Percentiles rank a stretch among this genome's conserved stretches.
phyloP scores from a whole-genome alignment of 495 filamentous ascomycete genomes.

The Hyphodiscus hymeniophilus region DNA sequence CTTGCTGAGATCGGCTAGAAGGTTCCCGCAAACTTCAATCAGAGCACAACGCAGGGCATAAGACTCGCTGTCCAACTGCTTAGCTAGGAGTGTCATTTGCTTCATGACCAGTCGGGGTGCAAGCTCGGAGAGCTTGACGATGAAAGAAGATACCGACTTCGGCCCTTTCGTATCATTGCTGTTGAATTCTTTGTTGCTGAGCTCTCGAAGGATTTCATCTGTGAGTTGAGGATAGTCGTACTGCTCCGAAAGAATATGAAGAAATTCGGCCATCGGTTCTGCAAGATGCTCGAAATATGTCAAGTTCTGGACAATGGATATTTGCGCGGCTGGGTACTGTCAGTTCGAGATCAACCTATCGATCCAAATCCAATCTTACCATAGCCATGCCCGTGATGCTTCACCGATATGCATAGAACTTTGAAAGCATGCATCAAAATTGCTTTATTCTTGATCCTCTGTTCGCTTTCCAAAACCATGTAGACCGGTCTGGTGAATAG shows the following conservation, averaged over 20 bases:
- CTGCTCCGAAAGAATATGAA: constrained; percentile 92
- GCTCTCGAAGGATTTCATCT: constrained; percentile 87
- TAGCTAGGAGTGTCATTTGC: constrained; percentile 89
- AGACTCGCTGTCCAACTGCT: constrained; percentile 92
- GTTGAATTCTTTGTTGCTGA: constrained; percentile 97
- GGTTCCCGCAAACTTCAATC: constrained; percentile 97
- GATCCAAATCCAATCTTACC: constrained; percentile 43
- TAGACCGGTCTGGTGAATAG: constrained; percentile 93
- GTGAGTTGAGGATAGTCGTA: constrained; percentile 96
- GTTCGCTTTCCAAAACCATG: constrained; percentile 87
- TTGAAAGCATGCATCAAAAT: constrained; percentile 97
- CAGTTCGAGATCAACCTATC: constrained; percentile 2
- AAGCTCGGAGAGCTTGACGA: constrained; percentile 92
- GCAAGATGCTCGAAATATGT: constrained; percentile 98
- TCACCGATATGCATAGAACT: constrained; percentile 91
- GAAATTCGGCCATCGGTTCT: constrained; percentile 97
- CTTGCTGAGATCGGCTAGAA: constrained; percentile 82
- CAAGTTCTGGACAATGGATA: constrained; percentile 91
- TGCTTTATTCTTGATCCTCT: constrained; percentile 80
- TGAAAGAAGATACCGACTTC: constrained; percentile 96
- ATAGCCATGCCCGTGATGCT: constrained; percentile 96
- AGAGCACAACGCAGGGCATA: constrained; percentile 89
- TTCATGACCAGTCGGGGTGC: constrained; percentile 89
- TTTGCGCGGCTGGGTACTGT: constrained; percentile 69
- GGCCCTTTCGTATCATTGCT: constrained; percentile 90